phyloP scores from a whole-genome alignment of 1,139 yeast species.

The Lodderomyces orthopsilosis region DNA sequence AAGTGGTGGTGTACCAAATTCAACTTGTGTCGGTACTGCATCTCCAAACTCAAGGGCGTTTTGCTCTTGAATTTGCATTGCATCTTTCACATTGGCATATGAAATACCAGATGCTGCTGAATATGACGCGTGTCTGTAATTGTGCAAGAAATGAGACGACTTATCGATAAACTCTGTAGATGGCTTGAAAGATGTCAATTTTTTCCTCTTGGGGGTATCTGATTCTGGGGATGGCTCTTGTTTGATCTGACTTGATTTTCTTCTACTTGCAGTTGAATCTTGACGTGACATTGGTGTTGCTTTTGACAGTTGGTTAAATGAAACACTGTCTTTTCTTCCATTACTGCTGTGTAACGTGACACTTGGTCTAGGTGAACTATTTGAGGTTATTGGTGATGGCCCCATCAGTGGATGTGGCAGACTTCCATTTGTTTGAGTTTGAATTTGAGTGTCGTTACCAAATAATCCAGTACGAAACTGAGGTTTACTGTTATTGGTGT shows the following conservation, averaged over 20 bases:
- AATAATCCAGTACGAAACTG: slow-evolving; percentile 24
- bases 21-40: slow-evolving; percentile 60
- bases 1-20: slow-evolving; percentile 77
- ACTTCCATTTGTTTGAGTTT: slow-evolving; percentile 4
- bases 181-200: slow-evolving; percentile 8
- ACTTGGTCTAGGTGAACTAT: slow-evolving; percentile 14
- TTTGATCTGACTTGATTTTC: neutral
- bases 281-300: slow-evolving; percentile 8
- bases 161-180: slow-evolving; percentile 6
- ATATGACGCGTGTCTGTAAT: slow-evolving; percentile 68
- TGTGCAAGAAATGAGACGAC: slow-evolving; percentile 12
- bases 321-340: slow-evolving; percentile 14
- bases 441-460: slow-evolving; percentile 7
- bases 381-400: slow-evolving; percentile 6
- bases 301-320: slow-evolving; percentile 9
- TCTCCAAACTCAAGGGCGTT: slow-evolving; percentile 17
- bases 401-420: slow-evolving; percentile 12
- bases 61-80: slow-evolving; percentile 20
- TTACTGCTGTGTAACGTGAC: slow-evolving; percentile 14
- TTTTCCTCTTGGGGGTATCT: slow-evolving; percentile 11
- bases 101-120: slow-evolving; percentile 76
- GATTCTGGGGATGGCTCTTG: slow-evolving; percentile 12
- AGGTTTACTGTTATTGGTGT: slow-evolving; percentile 11
- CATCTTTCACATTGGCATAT: slow-evolving; percentile 55
- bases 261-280: slow-evolving; percentile 2